Evolutionary conservation across 1,139 yeast species (phyloP), one percentile per base, ranked within the genome.

Genomic region (Pichia inconspicua): DNA sequence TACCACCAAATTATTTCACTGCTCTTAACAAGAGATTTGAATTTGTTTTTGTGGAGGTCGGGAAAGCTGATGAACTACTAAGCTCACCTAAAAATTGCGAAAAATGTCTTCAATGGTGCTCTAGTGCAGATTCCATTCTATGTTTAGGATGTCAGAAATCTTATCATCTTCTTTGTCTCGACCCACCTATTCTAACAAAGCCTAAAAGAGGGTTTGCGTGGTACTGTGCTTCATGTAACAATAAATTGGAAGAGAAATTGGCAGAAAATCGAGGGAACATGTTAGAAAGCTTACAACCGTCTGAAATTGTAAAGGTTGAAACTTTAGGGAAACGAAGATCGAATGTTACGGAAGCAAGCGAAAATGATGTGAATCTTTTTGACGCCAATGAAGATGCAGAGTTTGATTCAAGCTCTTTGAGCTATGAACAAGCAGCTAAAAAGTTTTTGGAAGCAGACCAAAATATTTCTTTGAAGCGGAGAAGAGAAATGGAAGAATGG

Each of bases 151-250:
- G 97, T 65, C 69, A 72, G 14, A 73, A 75, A 32, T 73, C 73
- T 54, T 87, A 80, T 57, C 97, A 90, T 67, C 78, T 89, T 80
- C 71, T 78, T 43, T 90, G 97, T 63, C 76, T 90, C 43, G 89
- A 84, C 53, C 96, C 97, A 0, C 97, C 97, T 0, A 66, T 88
- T 41, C 63, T 77, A 47, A 77, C 78, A 56, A 86, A 86, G 58
- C 97, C 96, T 0, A 82, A 88, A 43, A 69, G 95, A 50, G 96
- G 96, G 1, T 85, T 88, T 62, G 86, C 89, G 7, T 90, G 97
- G 97, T 76, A 89, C n/a, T 90, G 97, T 71, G 92, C 88, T 25
- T 64, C 71, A 3, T 89, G 97, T 66, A 74, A 85, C 19, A 77
- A 76, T 56, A 71, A 63, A 39, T 65, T 68, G 43, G 77, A 71